These are phyloP conservation scores for Penicillium sclerotigenum DNA, from an alignment of 2,329 filamentous ascomycete species.

Conservation along the genomic window DNA sequence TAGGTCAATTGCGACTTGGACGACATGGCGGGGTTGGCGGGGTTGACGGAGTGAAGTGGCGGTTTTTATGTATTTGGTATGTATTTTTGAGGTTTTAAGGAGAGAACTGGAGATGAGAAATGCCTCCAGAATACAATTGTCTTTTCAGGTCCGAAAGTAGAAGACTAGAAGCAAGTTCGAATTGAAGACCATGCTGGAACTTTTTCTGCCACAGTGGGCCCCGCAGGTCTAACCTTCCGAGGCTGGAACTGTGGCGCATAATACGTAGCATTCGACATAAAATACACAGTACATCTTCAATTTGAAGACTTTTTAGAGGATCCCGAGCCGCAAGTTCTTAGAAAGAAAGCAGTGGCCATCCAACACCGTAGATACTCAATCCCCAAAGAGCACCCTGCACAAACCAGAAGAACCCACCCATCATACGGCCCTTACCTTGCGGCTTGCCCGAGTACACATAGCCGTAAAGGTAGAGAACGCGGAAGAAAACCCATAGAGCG, in stretches of 20 bases:
- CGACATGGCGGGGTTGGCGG: constrained; percentile 36
- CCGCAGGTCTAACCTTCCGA: background rate
- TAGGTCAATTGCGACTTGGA: constrained; percentile 44
- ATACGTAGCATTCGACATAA: background rate
- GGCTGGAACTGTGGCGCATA: background rate
- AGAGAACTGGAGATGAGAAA: background rate
- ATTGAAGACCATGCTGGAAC: constrained; percentile 6
- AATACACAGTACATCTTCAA: background rate
- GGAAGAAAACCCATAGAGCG: constrained; percentile 50
- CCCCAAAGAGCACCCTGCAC: constrained; percentile 42
- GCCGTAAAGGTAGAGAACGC: constrained; percentile 50
- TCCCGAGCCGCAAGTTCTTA: constrained; percentile 4
- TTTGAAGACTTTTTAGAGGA: background rate
- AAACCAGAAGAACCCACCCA: constrained; percentile 40
- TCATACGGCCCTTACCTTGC: constrained; percentile 37
- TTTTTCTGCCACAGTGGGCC: constrained; percentile 25
- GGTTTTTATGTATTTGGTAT: background rate
- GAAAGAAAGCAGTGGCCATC: constrained; percentile 26
- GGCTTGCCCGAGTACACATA: constrained; percentile 43
- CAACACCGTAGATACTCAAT: constrained; percentile 39
- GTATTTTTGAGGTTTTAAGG: background rate
- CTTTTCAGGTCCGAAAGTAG: background rate
- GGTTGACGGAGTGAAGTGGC: constrained; percentile 19
- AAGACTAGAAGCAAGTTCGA: background rate
- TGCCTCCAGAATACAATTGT: background rate